Evolutionary conservation across 2,329 filamentous ascomycete species (phyloP), one percentile per base, ranked within the genome.

Genomic region (Verticillium nubilum): DNA sequence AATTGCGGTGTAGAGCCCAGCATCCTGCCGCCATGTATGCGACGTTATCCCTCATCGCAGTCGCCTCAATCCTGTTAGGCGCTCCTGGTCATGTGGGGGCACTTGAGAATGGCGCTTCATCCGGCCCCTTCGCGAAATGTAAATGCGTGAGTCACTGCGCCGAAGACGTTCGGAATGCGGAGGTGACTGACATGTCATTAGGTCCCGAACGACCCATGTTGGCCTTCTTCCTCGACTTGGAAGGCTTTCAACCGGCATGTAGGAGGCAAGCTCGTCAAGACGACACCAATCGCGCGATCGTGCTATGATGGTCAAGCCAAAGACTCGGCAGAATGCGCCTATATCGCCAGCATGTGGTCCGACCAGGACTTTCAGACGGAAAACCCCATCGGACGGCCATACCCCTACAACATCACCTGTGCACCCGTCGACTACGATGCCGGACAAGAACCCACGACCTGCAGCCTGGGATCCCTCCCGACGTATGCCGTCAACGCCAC

Each of bases 401-500:
- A 66, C 54, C 66, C 67, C 3, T 69, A 65, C 63, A 70, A 69
- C 61, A 68, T 68, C 42, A 69, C 67, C 27, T 70, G 68, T 54
- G 58, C 67, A 6, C 68, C 68, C 1, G 66, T 69, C 47, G 61
- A 68, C 59, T 65, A 66, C 52, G 58, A 57, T 17, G 42, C 61
- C 5, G 62, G 60, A 15, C 52, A 64, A 57, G 27, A 26, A 5
- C 63, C 63, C 15, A 56, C 56, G 0, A 54, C 28, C 2, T 70
- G 68, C 52, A 58, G 50, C 12, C 61, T 68, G 19, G 68, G 68
- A 2, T 50, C 62, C 2, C 58, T 65, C 1, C 68, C 67, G 3
- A 56, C 47, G 5, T 71, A 69, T 54, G 64, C 64, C 13, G 65
- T 70, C 57, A 67, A 68, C 19, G 68, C 62, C 2, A 67, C 66